Evolutionary conservation across 495 filamentous ascomycete genomes (phyloP).

Genomic region (Penicillium daleae): DNA sequence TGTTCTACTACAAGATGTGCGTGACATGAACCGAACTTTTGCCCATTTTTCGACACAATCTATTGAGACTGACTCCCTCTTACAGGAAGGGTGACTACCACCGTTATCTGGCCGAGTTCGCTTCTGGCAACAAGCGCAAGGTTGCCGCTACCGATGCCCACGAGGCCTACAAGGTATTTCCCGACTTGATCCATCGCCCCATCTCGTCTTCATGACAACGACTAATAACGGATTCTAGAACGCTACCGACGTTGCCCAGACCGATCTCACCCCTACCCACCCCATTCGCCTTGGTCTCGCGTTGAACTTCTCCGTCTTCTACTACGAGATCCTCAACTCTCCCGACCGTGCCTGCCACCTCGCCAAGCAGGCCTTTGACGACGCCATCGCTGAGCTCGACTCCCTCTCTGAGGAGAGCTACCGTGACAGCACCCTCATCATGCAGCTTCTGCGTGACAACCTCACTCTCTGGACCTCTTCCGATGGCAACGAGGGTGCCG

Average conservation of each 20-base stretch:
- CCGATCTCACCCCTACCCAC: conserved; percentile 96
- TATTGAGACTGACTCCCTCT: conserved; percentile 15
- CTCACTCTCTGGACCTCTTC: conserved; percentile 99
- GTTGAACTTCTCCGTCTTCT: conserved; percentile 99
- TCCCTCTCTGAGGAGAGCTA: conserved; percentile 98
- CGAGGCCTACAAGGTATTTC: conserved; percentile 94
- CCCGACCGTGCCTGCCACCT: conserved; percentile 98
- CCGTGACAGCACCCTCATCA: conserved; percentile 99
- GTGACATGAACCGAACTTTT: conserved; percentile 34
- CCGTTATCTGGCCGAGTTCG: conserved; percentile 99
- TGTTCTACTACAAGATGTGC: conserved; percentile 99
- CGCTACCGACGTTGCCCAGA: conserved; percentile 97
- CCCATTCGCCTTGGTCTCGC: conserved; percentile 98
- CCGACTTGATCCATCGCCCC: background rate
- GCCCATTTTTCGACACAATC: background rate
- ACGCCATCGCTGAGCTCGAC: conserved; percentile 98
- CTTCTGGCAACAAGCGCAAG: conserved; percentile 98
- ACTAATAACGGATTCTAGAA: conserved; percentile 58
- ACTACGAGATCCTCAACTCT: conserved; percentile 99
- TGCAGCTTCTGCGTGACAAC: conserved; percentile 99
- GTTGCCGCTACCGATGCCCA: conserved; percentile 92
- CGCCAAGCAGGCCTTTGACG: conserved; percentile 98
- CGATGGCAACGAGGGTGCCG: conserved; percentile 76
- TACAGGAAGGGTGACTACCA: conserved; percentile 99
- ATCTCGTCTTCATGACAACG: background rate